phyloP scores from a whole-genome alignment of 352 stramenopile species.

The Phytophthora pinifolia region DNA sequence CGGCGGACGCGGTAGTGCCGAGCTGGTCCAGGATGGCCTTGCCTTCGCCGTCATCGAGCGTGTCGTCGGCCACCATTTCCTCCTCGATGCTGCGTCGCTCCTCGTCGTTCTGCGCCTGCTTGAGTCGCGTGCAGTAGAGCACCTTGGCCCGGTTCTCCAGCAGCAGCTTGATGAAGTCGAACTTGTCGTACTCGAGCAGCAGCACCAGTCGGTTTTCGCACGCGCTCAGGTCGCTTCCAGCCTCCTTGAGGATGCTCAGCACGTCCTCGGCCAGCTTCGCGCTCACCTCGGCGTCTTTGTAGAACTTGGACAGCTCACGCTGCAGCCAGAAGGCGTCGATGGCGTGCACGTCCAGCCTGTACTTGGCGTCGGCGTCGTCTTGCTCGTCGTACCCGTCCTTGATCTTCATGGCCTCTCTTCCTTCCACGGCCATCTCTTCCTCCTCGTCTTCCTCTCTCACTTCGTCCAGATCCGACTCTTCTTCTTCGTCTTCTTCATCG shows the following conservation, averaged over 20 bases:
- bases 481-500: conserved; percentile 95
- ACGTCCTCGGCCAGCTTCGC: conserved; percentile 93
- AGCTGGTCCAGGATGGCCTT: conserved; percentile 91
- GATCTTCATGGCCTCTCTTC: conserved; percentile 63
- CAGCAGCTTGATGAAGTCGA: conserved; percentile 98
- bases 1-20: conserved; percentile 82
- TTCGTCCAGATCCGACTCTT: conserved; percentile 93
- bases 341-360: conserved; percentile 92
- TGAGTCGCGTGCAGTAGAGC: conserved; percentile 96
- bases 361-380: conserved; percentile 62
- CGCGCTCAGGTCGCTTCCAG: conserved; percentile 66
- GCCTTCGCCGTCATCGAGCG: conserved; percentile 84
- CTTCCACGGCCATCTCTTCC: conserved; percentile 17
- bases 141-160: conserved; percentile 96
- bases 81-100: conserved; percentile 91
- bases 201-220: conserved; percentile 98
- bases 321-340: conserved; percentile 99
- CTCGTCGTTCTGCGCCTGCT: conserved; percentile 94
- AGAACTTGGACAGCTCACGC: conserved; percentile 94
- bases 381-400: conserved; percentile 73
- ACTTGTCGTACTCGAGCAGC: conserved; percentile 98
- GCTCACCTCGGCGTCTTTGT: conserved; percentile 95
- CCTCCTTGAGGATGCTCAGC: conserved; percentile 64
- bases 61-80: conserved; percentile 84
- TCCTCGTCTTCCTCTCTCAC: conserved; percentile 73